Percentiles rank a stretch among this genome's conserved stretches.
Conservation (phyloP, 805 yeast genomes). For the Candida chilensis region DNA sequence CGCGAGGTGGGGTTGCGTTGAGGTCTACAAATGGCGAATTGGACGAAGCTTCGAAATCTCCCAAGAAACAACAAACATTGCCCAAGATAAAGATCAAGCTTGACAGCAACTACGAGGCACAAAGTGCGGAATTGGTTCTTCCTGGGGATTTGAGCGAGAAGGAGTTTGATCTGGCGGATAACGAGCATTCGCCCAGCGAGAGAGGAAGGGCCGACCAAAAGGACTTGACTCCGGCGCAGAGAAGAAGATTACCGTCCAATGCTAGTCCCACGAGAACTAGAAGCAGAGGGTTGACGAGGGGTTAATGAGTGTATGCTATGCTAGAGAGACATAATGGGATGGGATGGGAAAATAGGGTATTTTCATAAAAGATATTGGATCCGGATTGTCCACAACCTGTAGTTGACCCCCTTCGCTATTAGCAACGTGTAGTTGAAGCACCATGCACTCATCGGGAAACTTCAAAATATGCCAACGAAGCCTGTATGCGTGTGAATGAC, state of each 20-base stretch:
- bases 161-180: too few species aligned
- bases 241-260: slow-evolving; percentile 12
- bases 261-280: slow-evolving; percentile 14
- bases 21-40: slow-evolving; percentile 6
- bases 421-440: too few species aligned
- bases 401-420: too few species aligned
- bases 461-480: too few species aligned
- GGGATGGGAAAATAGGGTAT: too few species aligned
- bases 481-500: too few species aligned
- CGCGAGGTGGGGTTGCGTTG: slow-evolving; percentile 15
- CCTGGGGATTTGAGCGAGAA: too few species aligned
- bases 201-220: slow-evolving; percentile 14
- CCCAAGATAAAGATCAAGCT: slow-evolving; percentile 1
- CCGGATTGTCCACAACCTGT: too few species aligned
- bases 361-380: neutral
- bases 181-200: too few species aligned
- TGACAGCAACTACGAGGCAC: neutral
- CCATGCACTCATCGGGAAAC: too few species aligned
- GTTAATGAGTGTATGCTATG: too few species aligned
- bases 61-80: neutral
- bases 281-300: slow-evolving; percentile 11
- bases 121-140: slow-evolving; percentile 1
- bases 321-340: too few species aligned
- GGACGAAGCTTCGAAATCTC: neutral
- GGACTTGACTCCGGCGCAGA: slow-evolving; percentile 10